phyloP scores from a whole-genome alignment of 23 red algal genomes.

The Gracilariopsis chorda region DNA sequence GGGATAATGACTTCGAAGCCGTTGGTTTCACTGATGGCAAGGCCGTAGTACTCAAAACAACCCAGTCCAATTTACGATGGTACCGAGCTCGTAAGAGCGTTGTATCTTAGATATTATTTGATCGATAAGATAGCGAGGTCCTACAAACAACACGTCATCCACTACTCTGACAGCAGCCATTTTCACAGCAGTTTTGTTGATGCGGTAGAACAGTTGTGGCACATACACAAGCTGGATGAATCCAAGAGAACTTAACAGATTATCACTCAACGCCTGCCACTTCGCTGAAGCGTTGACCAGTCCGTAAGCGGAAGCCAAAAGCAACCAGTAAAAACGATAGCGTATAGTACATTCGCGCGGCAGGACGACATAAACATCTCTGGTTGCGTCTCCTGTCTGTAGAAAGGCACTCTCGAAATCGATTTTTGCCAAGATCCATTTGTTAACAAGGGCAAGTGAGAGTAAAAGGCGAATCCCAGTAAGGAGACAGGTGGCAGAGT shows the following conservation, averaged over 20 bases:
- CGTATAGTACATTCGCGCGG: neutral
- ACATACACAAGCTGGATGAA: constrained; percentile 7
- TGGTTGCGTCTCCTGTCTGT: constrained; percentile 1
- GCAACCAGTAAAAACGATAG: constrained; percentile 1
- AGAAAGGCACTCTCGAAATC: constrained; percentile 50
- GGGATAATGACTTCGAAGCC: neutral
- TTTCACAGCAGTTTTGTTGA: neutral
- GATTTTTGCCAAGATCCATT: constrained; percentile 28
- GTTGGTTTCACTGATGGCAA: neutral
- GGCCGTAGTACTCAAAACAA: neutral
- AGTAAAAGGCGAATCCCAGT: constrained; percentile 7
- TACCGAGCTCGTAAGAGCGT: neutral
- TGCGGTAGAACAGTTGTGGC: constrained; percentile 20
- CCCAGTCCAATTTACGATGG: neutral
- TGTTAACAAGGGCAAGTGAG: neutral
- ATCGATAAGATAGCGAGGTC: neutral
- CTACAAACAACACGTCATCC: constrained; percentile 34
- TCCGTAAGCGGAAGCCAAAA: constrained; percentile 17
- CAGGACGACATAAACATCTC: constrained; percentile 39
- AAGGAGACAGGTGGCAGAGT: constrained; percentile 30
- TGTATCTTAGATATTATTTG: neutral
- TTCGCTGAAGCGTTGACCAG: constrained; percentile 14
- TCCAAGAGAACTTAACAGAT: neutral
- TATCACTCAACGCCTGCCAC: constrained; percentile 32
- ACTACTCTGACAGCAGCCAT: constrained; percentile 21